These are phyloP conservation scores for Porogramme epimiltina DNA, from an alignment of 1,284 basidiomycete species.

Conservation along the genomic window DNA sequence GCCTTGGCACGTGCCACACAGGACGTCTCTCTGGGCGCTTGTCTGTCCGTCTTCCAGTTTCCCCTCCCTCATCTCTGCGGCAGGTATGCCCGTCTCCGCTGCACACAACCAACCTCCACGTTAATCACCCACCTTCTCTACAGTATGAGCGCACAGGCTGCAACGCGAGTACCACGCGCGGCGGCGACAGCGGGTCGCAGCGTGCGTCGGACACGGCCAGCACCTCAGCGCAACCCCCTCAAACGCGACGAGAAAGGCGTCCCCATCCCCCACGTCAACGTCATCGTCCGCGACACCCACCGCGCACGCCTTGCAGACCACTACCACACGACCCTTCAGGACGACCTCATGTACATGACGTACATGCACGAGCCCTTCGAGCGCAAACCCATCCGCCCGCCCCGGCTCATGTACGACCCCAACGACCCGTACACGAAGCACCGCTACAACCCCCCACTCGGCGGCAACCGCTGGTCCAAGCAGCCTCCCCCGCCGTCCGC, in stretches of 20 bases:
- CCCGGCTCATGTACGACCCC: slow-evolving; percentile 75
- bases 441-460: slow-evolving; percentile 73
- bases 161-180: slow-evolving; percentile 17
- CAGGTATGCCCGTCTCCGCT: no score
- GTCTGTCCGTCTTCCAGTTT: no score
- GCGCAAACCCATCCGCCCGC: slow-evolving; percentile 54
- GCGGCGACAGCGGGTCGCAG: slow-evolving; percentile 22
- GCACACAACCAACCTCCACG: no score
- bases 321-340: slow-evolving; percentile 82
- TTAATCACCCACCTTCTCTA: no score
- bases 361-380: slow-evolving; percentile 75
- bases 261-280: slow-evolving; percentile 65
- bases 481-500: slow-evolving; percentile 66
- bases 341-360: slow-evolving; percentile 94
- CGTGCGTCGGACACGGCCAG: slow-evolving; percentile 28
- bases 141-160: slow-evolving; percentile 29
- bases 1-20: no score
- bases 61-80: no score
- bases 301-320: slow-evolving; percentile 82
- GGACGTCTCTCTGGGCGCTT: no score
- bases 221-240: slow-evolving; percentile 42
- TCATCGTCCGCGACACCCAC: slow-evolving; percentile 72
- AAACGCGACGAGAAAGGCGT: slow-evolving; percentile 52
- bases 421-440: slow-evolving; percentile 79
- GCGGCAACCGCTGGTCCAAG: slow-evolving; percentile 68